A percentile compares a stretch with the other conserved stretches of the same genome.
Conservation (phyloP, 768 basidiomycete species). For the Hypsizygus marmoreus region DNA sequence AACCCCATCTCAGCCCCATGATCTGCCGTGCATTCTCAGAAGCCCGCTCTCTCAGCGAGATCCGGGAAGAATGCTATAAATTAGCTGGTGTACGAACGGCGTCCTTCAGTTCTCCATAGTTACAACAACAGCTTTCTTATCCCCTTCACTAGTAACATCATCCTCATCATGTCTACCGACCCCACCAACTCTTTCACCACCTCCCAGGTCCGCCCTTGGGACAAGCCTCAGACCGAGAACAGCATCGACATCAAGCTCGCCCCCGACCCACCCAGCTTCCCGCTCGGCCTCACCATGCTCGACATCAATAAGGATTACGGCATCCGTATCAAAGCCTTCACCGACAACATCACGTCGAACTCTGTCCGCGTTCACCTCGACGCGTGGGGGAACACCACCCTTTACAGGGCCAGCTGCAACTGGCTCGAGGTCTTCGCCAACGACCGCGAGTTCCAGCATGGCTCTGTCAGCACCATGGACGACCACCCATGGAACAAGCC, state of each 20-base stretch:
- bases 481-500: not conserved
- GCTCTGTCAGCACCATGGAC: not conserved
- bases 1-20: no score
- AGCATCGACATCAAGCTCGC: not conserved
- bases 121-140: no score
- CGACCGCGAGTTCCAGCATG: not conserved
- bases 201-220: not conserved
- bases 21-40: no score
- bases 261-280: not conserved
- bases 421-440: not conserved
- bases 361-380: not conserved
- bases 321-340: not conserved
- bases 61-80: no score
- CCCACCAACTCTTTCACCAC: not conserved
- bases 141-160: no score
- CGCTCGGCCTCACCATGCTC: not conserved
- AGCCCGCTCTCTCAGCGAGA: no score
- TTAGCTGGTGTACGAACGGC: no score
- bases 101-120: no score
- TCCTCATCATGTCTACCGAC: no score
- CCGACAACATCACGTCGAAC: not conserved
- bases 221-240: not conserved
- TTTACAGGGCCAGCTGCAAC: not conserved
- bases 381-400: not conserved
- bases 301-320: not conserved